phyloP scores from a whole-genome alignment of 345 rosid genomes.

The Erucastrum elatum region DNA sequence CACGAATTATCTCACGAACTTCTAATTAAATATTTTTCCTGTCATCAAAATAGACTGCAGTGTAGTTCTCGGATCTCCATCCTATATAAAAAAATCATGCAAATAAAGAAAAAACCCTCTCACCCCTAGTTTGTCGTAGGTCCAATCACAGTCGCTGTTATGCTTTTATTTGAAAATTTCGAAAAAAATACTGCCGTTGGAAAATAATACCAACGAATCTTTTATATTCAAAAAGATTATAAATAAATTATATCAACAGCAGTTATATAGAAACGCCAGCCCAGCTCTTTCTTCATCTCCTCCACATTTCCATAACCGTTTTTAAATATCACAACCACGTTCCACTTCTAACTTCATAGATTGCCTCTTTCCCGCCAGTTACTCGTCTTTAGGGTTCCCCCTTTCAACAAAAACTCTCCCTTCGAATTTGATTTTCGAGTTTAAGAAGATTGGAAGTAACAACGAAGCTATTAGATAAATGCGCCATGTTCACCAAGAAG shows the following conservation, averaged over 20 bases:
- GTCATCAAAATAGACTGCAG: too few species aligned
- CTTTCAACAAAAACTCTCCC: not conserved
- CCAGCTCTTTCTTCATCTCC: not conserved
- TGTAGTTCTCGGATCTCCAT: too few species aligned
- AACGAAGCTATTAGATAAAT: conserved; percentile 7
- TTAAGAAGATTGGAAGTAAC: not conserved
- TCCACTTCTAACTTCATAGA: not conserved
- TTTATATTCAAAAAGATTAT: too few species aligned
- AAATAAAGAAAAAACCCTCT: too few species aligned
- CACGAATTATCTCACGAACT: too few species aligned
- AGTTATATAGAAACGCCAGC: not conserved
- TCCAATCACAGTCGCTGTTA: too few species aligned
- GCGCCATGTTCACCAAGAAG: conserved; percentile 45
- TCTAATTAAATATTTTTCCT: too few species aligned
- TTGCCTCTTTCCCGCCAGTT: not conserved
- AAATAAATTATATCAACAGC: not conserved
- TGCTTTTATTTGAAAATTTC: too few species aligned
- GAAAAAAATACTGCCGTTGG: too few species aligned
- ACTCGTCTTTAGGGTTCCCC: not conserved
- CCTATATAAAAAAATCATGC: too few species aligned
- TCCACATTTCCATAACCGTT: not conserved
- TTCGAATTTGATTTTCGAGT: not conserved
- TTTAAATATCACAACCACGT: not conserved
- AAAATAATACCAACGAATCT: too few species aligned
- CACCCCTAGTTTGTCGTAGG: too few species aligned